Conservation (phyloP, 2,329 filamentous ascomycete species). For the Xylaria sp. region DNA sequence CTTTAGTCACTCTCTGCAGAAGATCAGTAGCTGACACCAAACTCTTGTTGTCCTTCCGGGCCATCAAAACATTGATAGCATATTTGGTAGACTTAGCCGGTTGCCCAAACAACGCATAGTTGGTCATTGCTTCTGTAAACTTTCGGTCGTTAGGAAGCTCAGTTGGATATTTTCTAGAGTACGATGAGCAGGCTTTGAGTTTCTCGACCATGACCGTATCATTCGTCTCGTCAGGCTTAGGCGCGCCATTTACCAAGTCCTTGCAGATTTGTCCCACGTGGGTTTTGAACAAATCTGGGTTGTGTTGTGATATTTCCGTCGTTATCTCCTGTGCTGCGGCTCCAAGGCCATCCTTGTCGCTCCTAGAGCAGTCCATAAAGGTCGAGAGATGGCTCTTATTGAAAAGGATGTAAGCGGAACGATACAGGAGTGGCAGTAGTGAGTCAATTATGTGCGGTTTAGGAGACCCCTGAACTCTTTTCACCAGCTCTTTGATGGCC, state of each 20-base stretch:
- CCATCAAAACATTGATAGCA: conserved; percentile 89
- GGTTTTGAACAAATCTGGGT: conserved; percentile 90
- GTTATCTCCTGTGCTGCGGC: conserved; percentile 86
- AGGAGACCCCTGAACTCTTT: conserved; percentile 77
- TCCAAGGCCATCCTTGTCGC: conserved; percentile 81
- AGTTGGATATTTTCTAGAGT: conserved; percentile 84
- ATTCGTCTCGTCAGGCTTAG: conserved; percentile 73
- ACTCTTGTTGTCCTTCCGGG: conserved; percentile 76
- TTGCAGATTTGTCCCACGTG: conserved; percentile 93
- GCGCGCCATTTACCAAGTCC: conserved; percentile 83
- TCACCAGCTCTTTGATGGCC: conserved; percentile 89
- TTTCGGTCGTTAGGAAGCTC: conserved; percentile 85
- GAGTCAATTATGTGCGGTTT: conserved; percentile 79
- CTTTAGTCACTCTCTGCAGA: conserved; percentile 77
- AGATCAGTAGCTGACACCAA: conserved; percentile 87
- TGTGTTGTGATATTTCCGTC: conserved; percentile 89
- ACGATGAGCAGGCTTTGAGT: conserved; percentile 92
- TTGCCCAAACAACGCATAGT: conserved; percentile 83
- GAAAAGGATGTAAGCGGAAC: conserved; percentile 85
- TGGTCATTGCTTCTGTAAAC: conserved; percentile 82
- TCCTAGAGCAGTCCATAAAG: conserved; percentile 88
- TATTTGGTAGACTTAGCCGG: conserved; percentile 91
- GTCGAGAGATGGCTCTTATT: conserved; percentile 93
- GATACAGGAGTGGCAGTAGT: conserved; percentile 83
- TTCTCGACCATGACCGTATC: conserved; percentile 85